Percentiles rank a stretch among this genome's conserved stretches.
phyloP scores from a whole-genome alignment of 768 basidiomycete species.

The Leucocoprinus birnbaumii region DNA sequence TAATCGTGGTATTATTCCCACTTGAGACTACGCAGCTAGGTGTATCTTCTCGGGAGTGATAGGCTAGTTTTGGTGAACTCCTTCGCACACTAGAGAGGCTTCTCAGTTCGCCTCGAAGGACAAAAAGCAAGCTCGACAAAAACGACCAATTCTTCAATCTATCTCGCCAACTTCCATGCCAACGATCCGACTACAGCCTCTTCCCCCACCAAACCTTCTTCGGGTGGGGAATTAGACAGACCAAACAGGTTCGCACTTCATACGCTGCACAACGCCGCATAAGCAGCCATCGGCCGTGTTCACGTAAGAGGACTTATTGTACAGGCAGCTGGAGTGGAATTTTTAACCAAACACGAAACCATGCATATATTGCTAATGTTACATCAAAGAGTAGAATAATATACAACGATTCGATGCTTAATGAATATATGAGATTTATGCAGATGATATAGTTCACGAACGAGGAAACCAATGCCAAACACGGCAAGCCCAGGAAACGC shows the following conservation, averaged over 20 bases:
- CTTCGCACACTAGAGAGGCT: not conserved
- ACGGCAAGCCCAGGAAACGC: conserved; percentile 15
- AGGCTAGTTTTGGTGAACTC: not conserved
- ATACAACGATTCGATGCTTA: conserved; percentile 9
- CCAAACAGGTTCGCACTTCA: no score
- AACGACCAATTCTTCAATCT: not conserved
- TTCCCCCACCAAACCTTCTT: no score
- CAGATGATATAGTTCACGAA: conserved; percentile 10
- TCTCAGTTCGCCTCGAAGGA: not conserved
- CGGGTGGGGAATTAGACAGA: no score
- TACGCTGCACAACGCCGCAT: no score
- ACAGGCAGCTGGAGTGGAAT: no score
- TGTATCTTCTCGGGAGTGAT: no score
- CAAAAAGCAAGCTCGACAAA: conserved; percentile 1
- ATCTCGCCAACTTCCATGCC: conserved; percentile 1
- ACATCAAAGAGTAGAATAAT: conserved; percentile 7
- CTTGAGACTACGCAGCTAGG: no score
- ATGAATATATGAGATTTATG: conserved; percentile 6
- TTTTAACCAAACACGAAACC: not conserved
- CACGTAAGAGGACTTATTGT: no score
- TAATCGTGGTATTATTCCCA: not conserved
- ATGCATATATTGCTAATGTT: conserved; percentile 5
- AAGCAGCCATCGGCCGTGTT: no score
- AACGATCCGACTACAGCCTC: not conserved
- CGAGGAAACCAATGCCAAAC: not conserved